A percentile compares a stretch with the other conserved stretches of the same genome.
Evolutionary conservation across 768 basidiomycete species (phyloP).

Genomic region (Basidioascus undulatus): DNA sequence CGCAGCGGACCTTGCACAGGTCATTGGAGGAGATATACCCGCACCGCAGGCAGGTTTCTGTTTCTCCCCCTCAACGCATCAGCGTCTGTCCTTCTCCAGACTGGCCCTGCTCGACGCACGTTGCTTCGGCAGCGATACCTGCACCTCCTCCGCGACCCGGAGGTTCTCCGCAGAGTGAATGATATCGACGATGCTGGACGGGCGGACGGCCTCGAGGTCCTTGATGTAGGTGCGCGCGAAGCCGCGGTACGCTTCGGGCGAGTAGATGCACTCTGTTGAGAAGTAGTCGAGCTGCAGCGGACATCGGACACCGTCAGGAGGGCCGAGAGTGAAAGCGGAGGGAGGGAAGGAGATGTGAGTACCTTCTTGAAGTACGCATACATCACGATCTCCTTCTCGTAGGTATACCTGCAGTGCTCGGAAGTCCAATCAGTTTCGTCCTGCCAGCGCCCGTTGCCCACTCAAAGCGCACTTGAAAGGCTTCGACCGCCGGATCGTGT

Average conservation of each 20-base stretch:
- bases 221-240: conserved; percentile 87
- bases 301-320: not conserved
- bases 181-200: conserved; percentile 90
- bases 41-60: conserved; percentile 76
- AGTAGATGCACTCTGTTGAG: conserved; percentile 97
- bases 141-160: conserved; percentile 53
- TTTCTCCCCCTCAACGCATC: not conserved
- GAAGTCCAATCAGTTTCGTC: too few species aligned
- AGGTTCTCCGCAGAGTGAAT: conserved; percentile 76
- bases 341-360: too few species aligned
- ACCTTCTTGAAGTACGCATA: conserved; percentile 24
- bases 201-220: conserved; percentile 77
- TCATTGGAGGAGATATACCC: conserved; percentile 91
- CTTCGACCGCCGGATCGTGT: conserved; percentile 87
- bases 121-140: conserved; percentile 4
- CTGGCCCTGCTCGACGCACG: conserved; percentile 1
- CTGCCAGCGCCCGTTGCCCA: too few species aligned
- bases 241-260: conserved; percentile 92
- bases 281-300: conserved; percentile 77
- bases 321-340: not conserved
- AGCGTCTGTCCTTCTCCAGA: not conserved
- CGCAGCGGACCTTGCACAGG: conserved; percentile 43
- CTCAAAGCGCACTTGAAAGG: conserved; percentile 99
- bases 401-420: too few species aligned
- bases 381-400: conserved; percentile 99